Conservation (phyloP, 352 stramenopile genomes). For the Pythium rishiriense region DNA sequence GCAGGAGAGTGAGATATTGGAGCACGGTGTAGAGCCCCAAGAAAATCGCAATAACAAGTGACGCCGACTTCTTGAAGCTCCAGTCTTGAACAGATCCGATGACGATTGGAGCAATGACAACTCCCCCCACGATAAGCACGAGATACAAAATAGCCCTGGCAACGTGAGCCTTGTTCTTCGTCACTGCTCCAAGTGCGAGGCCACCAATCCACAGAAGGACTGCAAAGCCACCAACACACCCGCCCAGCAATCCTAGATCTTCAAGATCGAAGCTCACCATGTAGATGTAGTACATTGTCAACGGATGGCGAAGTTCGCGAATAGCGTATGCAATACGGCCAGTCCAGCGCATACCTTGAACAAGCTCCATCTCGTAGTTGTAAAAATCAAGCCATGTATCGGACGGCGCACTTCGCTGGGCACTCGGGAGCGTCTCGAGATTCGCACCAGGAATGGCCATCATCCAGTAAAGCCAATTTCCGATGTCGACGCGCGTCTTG, state of each 20-base stretch:
- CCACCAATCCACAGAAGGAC: conserved; percentile 70
- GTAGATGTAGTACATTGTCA: conserved; percentile 86
- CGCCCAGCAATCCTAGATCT: conserved; percentile 66
- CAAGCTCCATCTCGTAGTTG: conserved; percentile 71
- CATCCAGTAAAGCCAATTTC: conserved; percentile 82
- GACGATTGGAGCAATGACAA: conserved; percentile 56
- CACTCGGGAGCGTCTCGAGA: conserved; percentile 47
- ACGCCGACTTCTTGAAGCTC: conserved; percentile 66
- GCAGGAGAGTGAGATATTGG: conserved; percentile 73
- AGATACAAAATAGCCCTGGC: conserved; percentile 67
- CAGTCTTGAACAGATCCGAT: conserved; percentile 63
- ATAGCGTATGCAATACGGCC: conserved; percentile 69
- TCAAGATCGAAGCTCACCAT: conserved; percentile 68
- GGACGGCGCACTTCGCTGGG: conserved; percentile 28
- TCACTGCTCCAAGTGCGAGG: conserved; percentile 42
- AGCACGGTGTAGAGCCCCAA: conserved; percentile 74
- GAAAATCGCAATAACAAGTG: conserved; percentile 67
- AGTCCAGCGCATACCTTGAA: conserved; percentile 62
- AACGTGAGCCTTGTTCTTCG: conserved; percentile 65
- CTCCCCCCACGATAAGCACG: conserved; percentile 60
- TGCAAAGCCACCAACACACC: conserved; percentile 55
- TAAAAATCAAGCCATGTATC: conserved; percentile 85
- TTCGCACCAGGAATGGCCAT: conserved; percentile 56
- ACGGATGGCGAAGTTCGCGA: conserved; percentile 71
- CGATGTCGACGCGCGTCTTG: conserved; percentile 84